phyloP scores from a whole-genome alignment of 225 moss, liverwort and hornwort genomes.

The Asterella californica region DNA sequence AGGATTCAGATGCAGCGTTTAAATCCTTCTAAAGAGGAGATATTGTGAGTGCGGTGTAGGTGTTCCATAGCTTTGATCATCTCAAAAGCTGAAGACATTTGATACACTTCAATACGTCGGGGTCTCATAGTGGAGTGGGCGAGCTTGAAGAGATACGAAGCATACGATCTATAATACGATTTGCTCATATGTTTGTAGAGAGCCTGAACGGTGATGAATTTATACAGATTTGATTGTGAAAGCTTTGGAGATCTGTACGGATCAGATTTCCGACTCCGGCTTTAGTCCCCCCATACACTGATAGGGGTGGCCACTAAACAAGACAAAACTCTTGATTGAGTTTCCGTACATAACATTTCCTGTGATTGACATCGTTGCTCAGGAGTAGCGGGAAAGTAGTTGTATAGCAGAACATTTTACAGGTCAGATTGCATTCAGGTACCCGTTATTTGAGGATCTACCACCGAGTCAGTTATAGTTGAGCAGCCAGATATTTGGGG shows the following conservation, averaged over 20 bases:
- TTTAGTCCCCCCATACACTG: not conserved
- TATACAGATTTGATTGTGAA: slow-evolving; percentile 1
- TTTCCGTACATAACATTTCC: not conserved
- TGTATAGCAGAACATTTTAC: not conserved
- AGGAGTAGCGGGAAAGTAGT: not conserved
- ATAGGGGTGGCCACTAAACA: not conserved
- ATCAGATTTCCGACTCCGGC: not conserved
- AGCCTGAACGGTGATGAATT: not conserved
- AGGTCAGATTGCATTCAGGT: not conserved
- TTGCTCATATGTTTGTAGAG: not conserved
- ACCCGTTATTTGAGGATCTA: not conserved
- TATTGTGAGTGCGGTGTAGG: not conserved
- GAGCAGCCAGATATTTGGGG: not conserved
- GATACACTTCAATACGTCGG: not conserved
- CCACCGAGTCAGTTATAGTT: not conserved
- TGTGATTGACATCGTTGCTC: not conserved
- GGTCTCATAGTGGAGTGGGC: not conserved
- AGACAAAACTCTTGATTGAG: not conserved
- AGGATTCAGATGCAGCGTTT: not conserved
- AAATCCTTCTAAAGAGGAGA: slow-evolving; percentile 5
- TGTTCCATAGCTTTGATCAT: not conserved
- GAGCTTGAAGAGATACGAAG: not conserved
- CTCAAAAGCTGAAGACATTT: not conserved
- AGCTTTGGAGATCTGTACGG: not conserved
- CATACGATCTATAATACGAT: not conserved